A percentile compares a stretch with the other conserved stretches of the same genome.
Conservation (phyloP, 306 rosid species). For the Mimosa pudica region DNA sequence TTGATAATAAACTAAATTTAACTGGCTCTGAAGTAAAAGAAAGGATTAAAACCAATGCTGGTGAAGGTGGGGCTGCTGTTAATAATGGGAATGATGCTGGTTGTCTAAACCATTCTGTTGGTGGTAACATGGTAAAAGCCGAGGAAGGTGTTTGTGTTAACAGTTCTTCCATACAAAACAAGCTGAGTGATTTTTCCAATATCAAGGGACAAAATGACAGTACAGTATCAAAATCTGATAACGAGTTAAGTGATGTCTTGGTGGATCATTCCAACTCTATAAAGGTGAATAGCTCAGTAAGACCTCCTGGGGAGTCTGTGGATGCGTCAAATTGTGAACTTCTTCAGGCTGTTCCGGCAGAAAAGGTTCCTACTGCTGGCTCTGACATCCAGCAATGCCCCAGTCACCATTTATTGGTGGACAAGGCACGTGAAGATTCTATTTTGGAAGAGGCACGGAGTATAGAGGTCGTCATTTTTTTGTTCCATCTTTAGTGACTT, state of each 20-base stretch:
- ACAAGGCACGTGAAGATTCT: conserved; percentile 89
- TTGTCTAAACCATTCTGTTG: conserved; percentile 47
- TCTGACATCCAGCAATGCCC: conserved; percentile 51
- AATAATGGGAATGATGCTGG: conserved; percentile 45
- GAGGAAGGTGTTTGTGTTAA: conserved; percentile 44
- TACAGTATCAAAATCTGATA: conserved; percentile 46
- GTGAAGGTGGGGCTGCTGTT: conserved; percentile 44
- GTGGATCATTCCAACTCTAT: conserved; percentile 48
- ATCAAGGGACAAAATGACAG: conserved; percentile 49
- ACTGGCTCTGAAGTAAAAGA: conserved; percentile 53
- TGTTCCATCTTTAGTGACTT: conserved; percentile 25
- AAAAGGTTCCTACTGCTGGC: conserved; percentile 43
- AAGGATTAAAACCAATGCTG: conserved; percentile 36
- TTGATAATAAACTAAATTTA: conserved; percentile 46
- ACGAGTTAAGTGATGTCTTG: conserved; percentile 43
- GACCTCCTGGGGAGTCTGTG: conserved; percentile 37
- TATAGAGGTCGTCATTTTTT: conserved; percentile 66
- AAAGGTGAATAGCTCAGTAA: conserved; percentile 45
- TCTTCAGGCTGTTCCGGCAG: conserved; percentile 45
- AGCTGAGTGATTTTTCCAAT: conserved; percentile 45
- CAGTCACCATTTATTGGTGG: conserved; percentile 44
- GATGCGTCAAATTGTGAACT: conserved; percentile 44
- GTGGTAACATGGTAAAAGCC: conserved; percentile 42
- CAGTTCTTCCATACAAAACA: conserved; percentile 49
- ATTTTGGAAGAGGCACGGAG: conserved; percentile 84